Conservation (phyloP, 2,329 filamentous ascomycete species). For the Ophiocordyceps camponoti-floridani region DNA sequence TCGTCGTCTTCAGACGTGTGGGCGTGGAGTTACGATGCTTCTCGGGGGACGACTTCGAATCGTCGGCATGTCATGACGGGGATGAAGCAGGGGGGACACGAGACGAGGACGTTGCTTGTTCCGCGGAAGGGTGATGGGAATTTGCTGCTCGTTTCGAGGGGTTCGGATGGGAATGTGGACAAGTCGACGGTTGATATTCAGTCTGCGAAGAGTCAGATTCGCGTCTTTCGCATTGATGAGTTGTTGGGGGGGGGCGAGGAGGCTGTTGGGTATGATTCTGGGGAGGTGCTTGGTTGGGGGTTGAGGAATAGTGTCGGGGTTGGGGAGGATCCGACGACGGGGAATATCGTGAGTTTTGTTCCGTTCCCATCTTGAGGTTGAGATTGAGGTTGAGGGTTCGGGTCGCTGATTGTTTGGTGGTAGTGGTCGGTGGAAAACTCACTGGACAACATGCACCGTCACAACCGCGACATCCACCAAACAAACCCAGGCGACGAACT, state of each 20-base stretch:
- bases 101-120: constrained; percentile 43
- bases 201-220: constrained; percentile 42
- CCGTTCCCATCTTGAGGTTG: background rate
- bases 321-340: constrained; percentile 33
- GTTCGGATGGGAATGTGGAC: constrained; percentile 42
- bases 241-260: constrained; percentile 8
- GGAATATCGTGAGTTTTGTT: constrained; percentile 17
- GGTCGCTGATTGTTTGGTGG: too few species aligned
- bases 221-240: constrained; percentile 21
- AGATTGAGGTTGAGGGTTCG: too few species aligned
- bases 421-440: constrained; percentile 46
- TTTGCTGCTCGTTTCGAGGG: constrained; percentile 42
- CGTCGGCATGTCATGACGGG: constrained; percentile 31
- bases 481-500: constrained; percentile 56
- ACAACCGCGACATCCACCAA: constrained; percentile 38
- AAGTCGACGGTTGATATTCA: constrained; percentile 23
- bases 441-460: constrained; percentile 38
- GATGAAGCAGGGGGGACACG: constrained; percentile 41
- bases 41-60: constrained; percentile 21
- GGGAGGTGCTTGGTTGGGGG: constrained; percentile 39
- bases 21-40: constrained; percentile 41
- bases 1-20: constrained; percentile 35
- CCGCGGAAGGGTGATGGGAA: constrained; percentile 29
- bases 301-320: constrained; percentile 53
- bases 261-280: constrained; percentile 20